These are phyloP conservation scores for Lachnellula hyalina DNA, from an alignment of 2,329 filamentous ascomycete species.

Conservation along the genomic window DNA sequence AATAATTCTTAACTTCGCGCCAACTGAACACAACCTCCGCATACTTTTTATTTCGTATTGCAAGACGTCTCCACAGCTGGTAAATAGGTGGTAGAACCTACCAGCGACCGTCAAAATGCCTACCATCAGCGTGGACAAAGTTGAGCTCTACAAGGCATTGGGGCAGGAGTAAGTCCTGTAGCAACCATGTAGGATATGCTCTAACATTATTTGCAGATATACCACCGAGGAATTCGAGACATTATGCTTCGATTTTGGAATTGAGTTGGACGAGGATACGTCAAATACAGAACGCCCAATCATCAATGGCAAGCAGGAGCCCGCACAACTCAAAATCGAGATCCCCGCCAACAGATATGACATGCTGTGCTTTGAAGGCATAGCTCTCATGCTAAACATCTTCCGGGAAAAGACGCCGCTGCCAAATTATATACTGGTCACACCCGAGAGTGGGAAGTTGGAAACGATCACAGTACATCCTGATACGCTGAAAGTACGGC, in stretches of 20 bases:
- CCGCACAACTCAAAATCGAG: constrained; percentile 94
- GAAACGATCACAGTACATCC: constrained; percentile 77
- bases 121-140: constrained; percentile 95
- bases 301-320: constrained; percentile 74
- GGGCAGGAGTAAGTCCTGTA: constrained; percentile 68
- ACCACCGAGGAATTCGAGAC: constrained; percentile 95
- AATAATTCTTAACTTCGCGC: constrained; percentile 5
- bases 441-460: constrained; percentile 66
- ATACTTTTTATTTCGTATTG: neutral
- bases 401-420: constrained; percentile 73
- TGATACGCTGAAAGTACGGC: constrained; percentile 71
- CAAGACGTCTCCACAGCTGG: neutral
- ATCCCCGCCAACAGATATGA: constrained; percentile 93
- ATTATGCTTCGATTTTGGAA: constrained; percentile 93
- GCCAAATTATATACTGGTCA: constrained; percentile 73
- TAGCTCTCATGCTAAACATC: constrained; percentile 91
- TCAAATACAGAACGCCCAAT: constrained; percentile 55
- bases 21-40: constrained; percentile 11
- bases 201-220: constrained; percentile 50
- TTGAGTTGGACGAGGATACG: constrained; percentile 90
- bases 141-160: constrained; percentile 87
- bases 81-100: constrained; percentile 8
- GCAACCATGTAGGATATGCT: constrained; percentile 19
- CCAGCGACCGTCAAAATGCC: constrained; percentile 60
- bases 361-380: constrained; percentile 96